These are phyloP conservation scores for Crithidia thermophila DNA, from an alignment of 208 protist genomes.

Conservation along the genomic window DNA sequence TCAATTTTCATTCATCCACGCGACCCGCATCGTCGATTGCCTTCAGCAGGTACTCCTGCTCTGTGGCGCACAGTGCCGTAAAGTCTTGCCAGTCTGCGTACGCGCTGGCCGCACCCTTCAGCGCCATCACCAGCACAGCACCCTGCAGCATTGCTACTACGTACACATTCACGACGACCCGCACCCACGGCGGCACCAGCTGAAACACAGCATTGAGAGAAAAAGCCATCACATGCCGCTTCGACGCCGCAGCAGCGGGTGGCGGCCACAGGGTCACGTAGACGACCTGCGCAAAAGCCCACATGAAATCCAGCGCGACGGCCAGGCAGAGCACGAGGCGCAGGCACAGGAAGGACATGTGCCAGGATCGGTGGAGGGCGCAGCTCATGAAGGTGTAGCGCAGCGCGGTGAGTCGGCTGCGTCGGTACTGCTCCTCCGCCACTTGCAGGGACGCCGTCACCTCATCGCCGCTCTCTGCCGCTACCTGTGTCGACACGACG, in stretches of 20 bases:
- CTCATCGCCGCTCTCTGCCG: no score
- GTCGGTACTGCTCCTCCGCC: conserved; percentile 1
- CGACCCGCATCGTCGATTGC: background rate
- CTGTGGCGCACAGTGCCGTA: conserved; percentile 17
- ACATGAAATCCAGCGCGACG: conserved; percentile 25
- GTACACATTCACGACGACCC: conserved; percentile 19
- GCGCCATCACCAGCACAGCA: conserved; percentile 21
- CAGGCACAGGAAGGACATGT: conserved; percentile 35
- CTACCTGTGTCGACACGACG: no score
- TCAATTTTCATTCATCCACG: background rate
- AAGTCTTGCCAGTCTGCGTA: conserved; percentile 30
- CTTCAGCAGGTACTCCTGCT: conserved; percentile 26
- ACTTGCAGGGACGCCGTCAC: no score
- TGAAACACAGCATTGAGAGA: background rate
- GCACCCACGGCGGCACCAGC: conserved; percentile 21
- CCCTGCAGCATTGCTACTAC: conserved; percentile 11
- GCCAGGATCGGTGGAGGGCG: conserved; percentile 20
- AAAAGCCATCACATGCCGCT: background rate
- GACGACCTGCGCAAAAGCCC: conserved; percentile 20
- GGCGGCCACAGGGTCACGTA: background rate
- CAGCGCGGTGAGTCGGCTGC: conserved; percentile 8
- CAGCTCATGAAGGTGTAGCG: conserved; percentile 17
- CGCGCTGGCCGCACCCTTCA: conserved; percentile 21
- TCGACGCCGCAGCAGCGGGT: background rate
- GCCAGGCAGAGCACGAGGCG: conserved; percentile 36